Conservation (phyloP, 352 stramenopile species). For the Pythium biforme region DNA sequence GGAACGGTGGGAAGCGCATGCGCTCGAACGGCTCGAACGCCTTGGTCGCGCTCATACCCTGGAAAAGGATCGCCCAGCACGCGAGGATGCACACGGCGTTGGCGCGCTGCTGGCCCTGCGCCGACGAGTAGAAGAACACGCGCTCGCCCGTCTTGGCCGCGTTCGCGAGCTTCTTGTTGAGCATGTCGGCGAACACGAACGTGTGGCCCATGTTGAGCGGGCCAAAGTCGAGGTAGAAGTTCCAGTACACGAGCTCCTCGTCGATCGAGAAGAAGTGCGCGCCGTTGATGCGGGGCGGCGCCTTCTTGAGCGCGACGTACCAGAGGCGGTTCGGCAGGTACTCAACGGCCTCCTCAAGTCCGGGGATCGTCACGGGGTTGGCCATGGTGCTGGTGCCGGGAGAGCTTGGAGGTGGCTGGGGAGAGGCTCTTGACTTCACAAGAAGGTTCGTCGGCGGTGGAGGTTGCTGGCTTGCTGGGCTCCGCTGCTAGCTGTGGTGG, state of each 20-base stretch:
- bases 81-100: constrained; percentile 92
- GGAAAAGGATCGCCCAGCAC: constrained; percentile 87
- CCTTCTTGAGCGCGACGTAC: constrained; percentile 68
- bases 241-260: constrained; percentile 91
- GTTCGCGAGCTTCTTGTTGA: constrained; percentile 37
- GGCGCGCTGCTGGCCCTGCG: constrained; percentile 68
- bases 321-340: constrained; percentile 56
- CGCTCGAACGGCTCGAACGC: constrained; percentile 63
- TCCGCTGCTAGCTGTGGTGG: constrained; percentile 9
- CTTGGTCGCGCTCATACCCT: constrained; percentile 69
- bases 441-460: constrained; percentile 1
- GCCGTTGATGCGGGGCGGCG: constrained; percentile 41
- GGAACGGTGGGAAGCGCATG: constrained; percentile 76
- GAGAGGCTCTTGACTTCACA: constrained; percentile 16
- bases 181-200: constrained; percentile 54
- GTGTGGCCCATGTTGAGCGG: constrained; percentile 89
- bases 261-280: constrained; percentile 85
- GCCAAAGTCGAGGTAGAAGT: constrained; percentile 97
- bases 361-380: constrained; percentile 28
- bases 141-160: constrained; percentile 27
- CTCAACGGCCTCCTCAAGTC: constrained; percentile 64
- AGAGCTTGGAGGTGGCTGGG: not conserved
- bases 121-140: constrained; percentile 88
- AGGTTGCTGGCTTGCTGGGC: not conserved
- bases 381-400: constrained; percentile 20